Conservation (phyloP, 805 yeast genomes). For the Ogataea thermomethanolica region DNA sequence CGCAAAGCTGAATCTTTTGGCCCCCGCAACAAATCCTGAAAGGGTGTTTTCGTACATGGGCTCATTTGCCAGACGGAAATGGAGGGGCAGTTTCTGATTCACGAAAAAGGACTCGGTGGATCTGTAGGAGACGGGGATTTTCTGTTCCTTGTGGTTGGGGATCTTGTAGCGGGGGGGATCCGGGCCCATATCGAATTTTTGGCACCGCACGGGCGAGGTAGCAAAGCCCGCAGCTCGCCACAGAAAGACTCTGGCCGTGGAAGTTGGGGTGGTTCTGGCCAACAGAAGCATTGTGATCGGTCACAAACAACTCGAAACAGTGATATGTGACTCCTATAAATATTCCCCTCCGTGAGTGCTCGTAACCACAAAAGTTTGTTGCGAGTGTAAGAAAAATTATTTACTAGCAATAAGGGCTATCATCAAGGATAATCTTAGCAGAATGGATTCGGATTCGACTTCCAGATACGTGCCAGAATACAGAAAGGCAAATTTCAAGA, state of each 20-base stretch:
- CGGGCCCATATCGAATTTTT: conserved; percentile 29
- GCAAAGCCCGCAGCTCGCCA: background rate
- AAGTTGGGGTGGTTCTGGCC: background rate
- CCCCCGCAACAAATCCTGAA: conserved; percentile 55
- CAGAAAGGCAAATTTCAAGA: conserved; percentile 94
- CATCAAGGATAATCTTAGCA: conserved; percentile 1
- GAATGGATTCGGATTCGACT: conserved; percentile 70
- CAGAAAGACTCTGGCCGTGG: background rate
- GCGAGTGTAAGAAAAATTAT: conserved; percentile 6
- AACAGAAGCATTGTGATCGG: conserved; percentile 5
- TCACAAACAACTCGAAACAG: conserved; percentile 1
- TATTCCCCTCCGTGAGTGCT: conserved; percentile 8
- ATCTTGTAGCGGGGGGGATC: conserved; percentile 28
- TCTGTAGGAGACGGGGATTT: conserved; percentile 24
- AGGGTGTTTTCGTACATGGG: conserved; percentile 67
- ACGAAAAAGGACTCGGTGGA: conserved; percentile 32
- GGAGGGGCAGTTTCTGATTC: conserved; percentile 40
- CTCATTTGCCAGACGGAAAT: conserved; percentile 52
- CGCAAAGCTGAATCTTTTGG: conserved; percentile 60
- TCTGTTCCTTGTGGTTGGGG: conserved; percentile 21
- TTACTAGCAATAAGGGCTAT: conserved; percentile 4
- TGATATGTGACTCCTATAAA: background rate
- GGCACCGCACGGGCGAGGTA: background rate
- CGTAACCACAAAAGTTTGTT: conserved; percentile 10
- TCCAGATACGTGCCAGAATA: conserved; percentile 92